Evolutionary conservation across 2,329 filamentous ascomycete genomes (phyloP), one percentile per base, ranked within the genome.

Genomic region (Neofusicoccum sp.): DNA sequence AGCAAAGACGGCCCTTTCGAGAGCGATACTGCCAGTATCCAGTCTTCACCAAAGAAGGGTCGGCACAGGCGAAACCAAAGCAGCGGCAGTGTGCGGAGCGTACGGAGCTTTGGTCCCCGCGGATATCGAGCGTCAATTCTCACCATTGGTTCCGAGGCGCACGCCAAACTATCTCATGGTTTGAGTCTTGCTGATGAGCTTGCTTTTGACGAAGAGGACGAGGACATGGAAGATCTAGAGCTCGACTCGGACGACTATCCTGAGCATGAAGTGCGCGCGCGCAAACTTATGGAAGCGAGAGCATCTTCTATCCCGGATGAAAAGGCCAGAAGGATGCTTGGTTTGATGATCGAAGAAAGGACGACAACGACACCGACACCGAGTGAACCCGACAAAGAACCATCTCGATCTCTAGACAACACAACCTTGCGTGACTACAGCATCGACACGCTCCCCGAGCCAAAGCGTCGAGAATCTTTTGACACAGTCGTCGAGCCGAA

Each of bases 101-200:
- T 78, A 6, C 51, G 51, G 7, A 56, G 51, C 51, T 56, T 56
- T 9, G 51, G 51, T 5, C 51, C 51, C 40, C 76, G 78, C 47
- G 78, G 87, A 71, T 83, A 91, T 63, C 86, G 91, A 31, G 90
- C 88, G 70, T 96, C 92, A 2, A 77, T 88, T 26, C 79, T 89
- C 63, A 87, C 82, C 64, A 80, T 82, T n/a, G 80, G 81, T 63
- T 76, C 77, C 8, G 78, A 81, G 61, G 83, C 81, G 3, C 73
- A 78, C 8, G 76, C 78, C 20, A 88, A 87, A 69, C 70, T 78
- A 3, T 86, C 51, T 9, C 38, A 86, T 67, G 89, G 89, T 1
- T 76, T 91, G 62, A 96, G 89, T 64, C 81, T 99, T 41, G 95
- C 95, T 0, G 93, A 98, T 67, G 95, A 99, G 76, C 82, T 99